Percentiles rank a stretch among this genome's conserved stretches.
Conservation (phyloP, 805 yeast species). For the Candida cerambycidarum region DNA sequence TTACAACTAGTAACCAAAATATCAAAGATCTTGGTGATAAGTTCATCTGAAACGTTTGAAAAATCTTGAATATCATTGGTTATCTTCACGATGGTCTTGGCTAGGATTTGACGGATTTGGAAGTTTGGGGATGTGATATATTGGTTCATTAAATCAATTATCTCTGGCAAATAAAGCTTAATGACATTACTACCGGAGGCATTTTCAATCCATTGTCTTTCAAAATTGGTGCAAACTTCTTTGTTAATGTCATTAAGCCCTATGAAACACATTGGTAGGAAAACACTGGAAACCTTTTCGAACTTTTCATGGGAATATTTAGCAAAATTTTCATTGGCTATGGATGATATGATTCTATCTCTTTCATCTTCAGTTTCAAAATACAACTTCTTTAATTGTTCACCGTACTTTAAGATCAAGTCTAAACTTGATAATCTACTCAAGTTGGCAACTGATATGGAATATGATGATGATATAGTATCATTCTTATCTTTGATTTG, state of each 20-base stretch:
- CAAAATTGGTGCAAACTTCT: conserved; percentile 49
- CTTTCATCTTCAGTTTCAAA: conserved; percentile 56
- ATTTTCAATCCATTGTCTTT: conserved; percentile 72
- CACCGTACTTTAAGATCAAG: conserved; percentile 53
- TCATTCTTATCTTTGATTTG: conserved; percentile 72
- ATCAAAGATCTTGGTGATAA: conserved; percentile 39
- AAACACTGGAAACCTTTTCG: conserved; percentile 56
- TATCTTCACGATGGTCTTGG: conserved; percentile 61
- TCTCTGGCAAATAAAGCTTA: conserved; percentile 68
- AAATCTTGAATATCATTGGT: conserved; percentile 38
- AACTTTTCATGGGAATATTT: conserved; percentile 70
- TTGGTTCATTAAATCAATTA: conserved; percentile 49
- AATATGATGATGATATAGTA: conserved; percentile 72
- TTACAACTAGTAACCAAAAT: conserved; percentile 58
- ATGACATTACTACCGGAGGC: conserved; percentile 77
- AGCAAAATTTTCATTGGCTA: conserved; percentile 64
- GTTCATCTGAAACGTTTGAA: conserved; percentile 21
- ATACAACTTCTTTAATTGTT: conserved; percentile 51
- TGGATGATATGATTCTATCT: conserved; percentile 52
- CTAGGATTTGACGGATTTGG: conserved; percentile 66
- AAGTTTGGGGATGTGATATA: conserved; percentile 60
- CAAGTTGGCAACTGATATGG: conserved; percentile 76
- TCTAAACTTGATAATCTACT: conserved; percentile 60
- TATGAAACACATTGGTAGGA: conserved; percentile 76
- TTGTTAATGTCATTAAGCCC: conserved; percentile 66